Evolutionary conservation across 1,284 basidiomycete genomes (phyloP).

Genomic region (Omphalotus olearius): DNA sequence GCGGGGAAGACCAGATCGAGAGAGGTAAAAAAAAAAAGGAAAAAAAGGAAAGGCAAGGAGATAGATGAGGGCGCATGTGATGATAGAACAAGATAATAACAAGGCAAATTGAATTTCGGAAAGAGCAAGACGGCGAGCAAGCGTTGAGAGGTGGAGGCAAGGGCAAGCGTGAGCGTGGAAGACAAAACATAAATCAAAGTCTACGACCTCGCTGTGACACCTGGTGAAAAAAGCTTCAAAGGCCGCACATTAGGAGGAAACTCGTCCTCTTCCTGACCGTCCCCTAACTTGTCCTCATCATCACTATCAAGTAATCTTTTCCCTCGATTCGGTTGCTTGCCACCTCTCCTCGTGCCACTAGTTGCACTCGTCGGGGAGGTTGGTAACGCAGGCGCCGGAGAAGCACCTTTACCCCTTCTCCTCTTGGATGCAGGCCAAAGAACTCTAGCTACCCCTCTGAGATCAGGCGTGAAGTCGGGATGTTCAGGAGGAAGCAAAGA

Average conservation of each 20-base stretch:
- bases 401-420: conserved; percentile 6
- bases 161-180: not conserved
- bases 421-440: conserved; percentile 7
- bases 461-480: conserved; percentile 47
- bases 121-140: not conserved
- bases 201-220: conserved; percentile 1
- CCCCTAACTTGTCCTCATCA: conserved; percentile 3
- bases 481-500: conserved; percentile 44
- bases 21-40: not conserved
- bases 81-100: not conserved
- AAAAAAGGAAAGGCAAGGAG: not conserved
- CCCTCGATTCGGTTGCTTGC: not conserved
- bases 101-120: not conserved
- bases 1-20: not conserved
- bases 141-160: not conserved
- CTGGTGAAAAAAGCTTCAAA: conserved; percentile 4
- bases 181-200: too few species aligned
- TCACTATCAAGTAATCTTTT: conserved; percentile 8
- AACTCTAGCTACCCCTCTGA: conserved; percentile 15
- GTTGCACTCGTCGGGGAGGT: not conserved
- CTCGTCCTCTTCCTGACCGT: too few species aligned
- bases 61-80: not conserved
- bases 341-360: conserved; percentile 1
- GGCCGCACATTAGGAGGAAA: not conserved
- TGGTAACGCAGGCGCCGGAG: not conserved